Evolutionary conservation across 1,284 basidiomycete species (phyloP), one percentile per base, ranked within the genome.

Genomic region (Boletus semigastroideus): DNA sequence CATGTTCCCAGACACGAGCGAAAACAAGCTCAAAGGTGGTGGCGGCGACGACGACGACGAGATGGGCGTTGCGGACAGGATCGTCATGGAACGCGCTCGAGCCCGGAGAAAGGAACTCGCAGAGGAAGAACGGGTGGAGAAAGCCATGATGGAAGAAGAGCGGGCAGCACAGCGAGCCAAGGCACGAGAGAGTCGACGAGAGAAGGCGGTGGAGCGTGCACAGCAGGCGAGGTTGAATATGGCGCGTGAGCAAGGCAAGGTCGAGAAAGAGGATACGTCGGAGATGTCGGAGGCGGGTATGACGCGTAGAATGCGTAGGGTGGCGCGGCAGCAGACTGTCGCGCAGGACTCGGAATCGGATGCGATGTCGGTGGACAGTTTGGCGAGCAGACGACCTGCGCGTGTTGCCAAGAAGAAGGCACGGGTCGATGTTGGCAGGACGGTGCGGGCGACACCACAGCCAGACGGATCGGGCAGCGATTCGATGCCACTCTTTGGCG

Each of bases 1-100:
- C 2, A 91, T 91, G 87, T 92, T 91, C 62, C 89, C 82, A 0
- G 78, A 79, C 49, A 61, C 80, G 2, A 76, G 77, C 25, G 80
- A 81, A 39, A 71, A 67, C 53, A 76, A 72, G 16, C 72, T 65
- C 9, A 73, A 62, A n/a, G 72, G 63, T 0, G 64, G 62, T 12
- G 68, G 64, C 3, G 72, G 60, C 3, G 60, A 66, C 3, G 60
- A 66, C 28, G 66, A 67, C 33, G 65, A 69, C 7, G 71, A 70
- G 34, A 59, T 79, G 60, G 77, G 68, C 3, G 78, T 77, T 16
- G 80, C 78, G 1, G 82, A 84, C 57, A 62, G 66, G 53, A 86
- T 90, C 53, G 76, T 87, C 44, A 82, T 82, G 77, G 81, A 86
- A 60, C 75, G 86, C 14, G 87, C 86, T 0, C 72, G 74, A 56